Percentiles rank a stretch among this genome's conserved stretches.
phyloP scores from a whole-genome alignment of 805 yeast species.

The Nakazawaea populi region DNA sequence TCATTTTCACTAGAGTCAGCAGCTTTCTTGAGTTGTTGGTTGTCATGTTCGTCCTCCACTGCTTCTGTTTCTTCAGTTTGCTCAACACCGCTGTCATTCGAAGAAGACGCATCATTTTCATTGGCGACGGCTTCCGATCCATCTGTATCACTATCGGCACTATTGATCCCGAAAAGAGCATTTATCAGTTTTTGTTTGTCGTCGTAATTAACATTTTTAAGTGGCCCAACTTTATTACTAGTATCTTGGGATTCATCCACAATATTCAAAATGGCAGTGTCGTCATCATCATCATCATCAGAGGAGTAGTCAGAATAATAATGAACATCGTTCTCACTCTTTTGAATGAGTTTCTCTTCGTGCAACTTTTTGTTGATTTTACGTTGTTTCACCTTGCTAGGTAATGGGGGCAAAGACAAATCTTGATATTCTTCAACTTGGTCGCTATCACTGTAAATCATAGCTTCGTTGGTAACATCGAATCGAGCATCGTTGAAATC shows the following conservation, averaged over 20 bases:
- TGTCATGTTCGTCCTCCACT: no score
- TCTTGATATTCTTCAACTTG: not conserved
- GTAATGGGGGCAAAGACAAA: constrained; percentile 22
- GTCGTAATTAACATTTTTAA: not conserved
- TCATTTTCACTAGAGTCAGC: not conserved
- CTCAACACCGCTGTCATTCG: no score
- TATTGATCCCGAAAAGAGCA: constrained; percentile 5
- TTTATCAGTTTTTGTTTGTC: constrained; percentile 1
- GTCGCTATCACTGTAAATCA: constrained; percentile 10
- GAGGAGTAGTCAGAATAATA: constrained; percentile 36
- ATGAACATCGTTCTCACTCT: constrained; percentile 32
- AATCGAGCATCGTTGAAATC: constrained; percentile 73
- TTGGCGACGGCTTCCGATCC: not conserved
- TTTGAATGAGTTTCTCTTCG: constrained; percentile 18
- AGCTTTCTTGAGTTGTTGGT: no score
- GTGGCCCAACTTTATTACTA: not conserved
- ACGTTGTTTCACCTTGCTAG: constrained; percentile 10
- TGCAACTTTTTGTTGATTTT: constrained; percentile 17
- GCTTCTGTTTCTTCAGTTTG: no score
- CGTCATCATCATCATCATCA: constrained; percentile 21
- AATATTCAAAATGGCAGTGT: constrained; percentile 11
- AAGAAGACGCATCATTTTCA: not conserved
- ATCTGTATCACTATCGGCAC: constrained; percentile 1
- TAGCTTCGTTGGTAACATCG: constrained; percentile 57
- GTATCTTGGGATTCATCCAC: constrained; percentile 8